Evolutionary conservation across 176 grass and related monocot species (phyloP).

Genomic region (Triticum timopheevii): DNA sequence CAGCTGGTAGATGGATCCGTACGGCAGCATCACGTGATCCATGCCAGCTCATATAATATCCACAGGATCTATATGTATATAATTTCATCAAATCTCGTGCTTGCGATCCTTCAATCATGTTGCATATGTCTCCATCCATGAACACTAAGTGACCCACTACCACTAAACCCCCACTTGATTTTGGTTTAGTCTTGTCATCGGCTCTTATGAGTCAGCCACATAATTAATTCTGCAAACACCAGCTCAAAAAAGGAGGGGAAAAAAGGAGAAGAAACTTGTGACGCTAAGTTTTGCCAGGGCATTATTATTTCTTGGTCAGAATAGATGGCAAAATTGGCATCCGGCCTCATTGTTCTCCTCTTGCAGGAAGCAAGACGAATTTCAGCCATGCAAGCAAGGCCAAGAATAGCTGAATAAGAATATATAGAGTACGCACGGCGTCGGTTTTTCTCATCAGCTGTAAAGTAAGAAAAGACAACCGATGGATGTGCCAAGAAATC

Average conservation of each 20-base stretch:
- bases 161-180: neutral
- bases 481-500: too few species aligned
- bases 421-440: too few species aligned
- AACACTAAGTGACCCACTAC: neutral
- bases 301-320: neutral
- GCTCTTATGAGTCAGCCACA: neutral
- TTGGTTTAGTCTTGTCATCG: neutral
- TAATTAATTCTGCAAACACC: neutral
- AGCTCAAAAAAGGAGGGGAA: neutral
- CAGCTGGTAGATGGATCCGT: neutral
- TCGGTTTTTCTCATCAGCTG: neutral
- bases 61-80: neutral
- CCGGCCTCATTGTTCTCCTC: neutral
- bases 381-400: slow-evolving; percentile 26
- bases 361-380: slow-evolving; percentile 24
- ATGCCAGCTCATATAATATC: neutral
- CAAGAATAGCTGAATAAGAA: neutral
- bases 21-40: slow-evolving; percentile 17
- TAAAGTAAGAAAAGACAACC: neutral
- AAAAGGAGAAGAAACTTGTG: neutral
- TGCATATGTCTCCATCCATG: neutral
- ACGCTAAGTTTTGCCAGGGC: neutral
- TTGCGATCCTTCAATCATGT: neutral
- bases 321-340: slow-evolving; percentile 18
- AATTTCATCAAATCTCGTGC: neutral